A percentile compares a stretch with the other conserved stretches of the same genome.
Conservation (phyloP, 1,139 yeast species). For the Geotrichum aggregatum region DNA sequence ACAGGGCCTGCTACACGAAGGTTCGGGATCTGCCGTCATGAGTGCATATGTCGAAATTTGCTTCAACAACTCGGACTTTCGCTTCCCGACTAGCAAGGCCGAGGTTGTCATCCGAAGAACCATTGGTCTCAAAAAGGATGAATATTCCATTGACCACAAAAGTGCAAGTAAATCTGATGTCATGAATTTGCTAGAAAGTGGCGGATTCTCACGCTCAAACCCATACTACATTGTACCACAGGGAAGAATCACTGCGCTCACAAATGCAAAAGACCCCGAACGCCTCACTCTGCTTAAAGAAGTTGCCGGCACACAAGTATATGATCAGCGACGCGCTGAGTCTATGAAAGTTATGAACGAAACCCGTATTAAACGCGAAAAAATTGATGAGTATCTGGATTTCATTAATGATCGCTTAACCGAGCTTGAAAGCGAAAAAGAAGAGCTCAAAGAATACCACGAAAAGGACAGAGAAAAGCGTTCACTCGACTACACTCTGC, state of each 20-base stretch:
- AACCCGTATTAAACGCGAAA: slow-evolving; percentile 63
- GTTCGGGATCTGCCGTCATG: slow-evolving; percentile 79
- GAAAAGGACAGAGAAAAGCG: slow-evolving; percentile 63
- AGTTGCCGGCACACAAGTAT: slow-evolving; percentile 92
- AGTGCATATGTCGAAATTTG: slow-evolving; percentile 89
- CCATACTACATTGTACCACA: slow-evolving; percentile 98
- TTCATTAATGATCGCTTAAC: slow-evolving; percentile 67
- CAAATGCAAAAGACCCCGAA: slow-evolving; percentile 84
- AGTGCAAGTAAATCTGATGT: slow-evolving; percentile 78
- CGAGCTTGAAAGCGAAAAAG: slow-evolving; percentile 77
- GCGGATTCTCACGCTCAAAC: slow-evolving; percentile 86
- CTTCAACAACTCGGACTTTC: slow-evolving; percentile 73
- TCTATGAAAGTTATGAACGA: slow-evolving; percentile 75
- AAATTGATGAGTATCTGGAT: slow-evolving; percentile 69
- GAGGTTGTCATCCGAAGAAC: slow-evolving; percentile 80
- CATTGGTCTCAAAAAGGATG: slow-evolving; percentile 88
- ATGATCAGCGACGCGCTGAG: slow-evolving; percentile 75
- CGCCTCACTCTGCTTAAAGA: slow-evolving; percentile 76
- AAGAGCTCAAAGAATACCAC: slow-evolving; percentile 69
- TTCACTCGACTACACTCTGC: slow-evolving; percentile 67
- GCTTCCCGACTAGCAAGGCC: slow-evolving; percentile 65
- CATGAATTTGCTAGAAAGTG: slow-evolving; percentile 78
- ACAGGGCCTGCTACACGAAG: slow-evolving; percentile 75
- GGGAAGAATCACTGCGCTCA: slow-evolving; percentile 74
- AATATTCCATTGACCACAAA: slow-evolving; percentile 68